Evolutionary conservation across 1,139 yeast species (phyloP).

Genomic region (Geotrichum candidum): DNA sequence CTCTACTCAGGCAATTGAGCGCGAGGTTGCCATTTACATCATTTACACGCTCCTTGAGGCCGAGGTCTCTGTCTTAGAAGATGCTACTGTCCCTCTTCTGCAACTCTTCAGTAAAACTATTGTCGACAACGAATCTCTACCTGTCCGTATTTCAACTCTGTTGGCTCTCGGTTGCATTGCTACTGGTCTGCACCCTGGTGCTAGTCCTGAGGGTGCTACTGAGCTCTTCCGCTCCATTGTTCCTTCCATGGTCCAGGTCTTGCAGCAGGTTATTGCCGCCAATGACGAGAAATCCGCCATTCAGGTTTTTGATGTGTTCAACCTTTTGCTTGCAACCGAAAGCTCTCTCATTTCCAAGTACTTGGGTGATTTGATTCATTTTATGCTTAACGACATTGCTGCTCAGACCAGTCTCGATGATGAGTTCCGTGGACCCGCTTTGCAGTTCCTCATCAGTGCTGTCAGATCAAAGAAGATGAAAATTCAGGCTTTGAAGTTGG

Average conservation of each 20-base stretch:
- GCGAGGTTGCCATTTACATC: conserved; percentile 82
- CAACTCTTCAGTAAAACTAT: conserved; percentile 62
- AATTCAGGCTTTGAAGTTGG: conserved; percentile 60
- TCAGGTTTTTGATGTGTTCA: conserved; percentile 79
- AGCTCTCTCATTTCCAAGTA: conserved; percentile 73
- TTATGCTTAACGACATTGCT: conserved; percentile 67
- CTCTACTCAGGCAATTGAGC: conserved; percentile 53
- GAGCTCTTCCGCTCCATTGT: conserved; percentile 58
- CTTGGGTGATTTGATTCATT: conserved; percentile 59
- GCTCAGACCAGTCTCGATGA: conserved; percentile 63
- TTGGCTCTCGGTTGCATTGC: conserved; percentile 76
- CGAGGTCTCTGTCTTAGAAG: conserved; percentile 56
- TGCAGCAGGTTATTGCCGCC: conserved; percentile 64
- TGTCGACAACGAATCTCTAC: conserved; percentile 56
- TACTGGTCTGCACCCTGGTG: conserved; percentile 51
- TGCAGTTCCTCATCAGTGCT: conserved; percentile 78
- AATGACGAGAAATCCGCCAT: conserved; percentile 70
- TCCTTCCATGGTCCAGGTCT: conserved; percentile 77
- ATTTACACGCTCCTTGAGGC: conserved; percentile 69
- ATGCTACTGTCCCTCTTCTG: conserved; percentile 62
- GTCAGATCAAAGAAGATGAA: conserved; percentile 58
- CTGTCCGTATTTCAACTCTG: conserved; percentile 77
- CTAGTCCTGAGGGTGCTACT: conserved; percentile 41
- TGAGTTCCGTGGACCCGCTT: conserved; percentile 75
- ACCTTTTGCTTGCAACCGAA: conserved; percentile 70